These are phyloP conservation scores for Tetrapisispora pingtungensis DNA, from an alignment of 805 yeast genomes.

Conservation along the genomic window DNA sequence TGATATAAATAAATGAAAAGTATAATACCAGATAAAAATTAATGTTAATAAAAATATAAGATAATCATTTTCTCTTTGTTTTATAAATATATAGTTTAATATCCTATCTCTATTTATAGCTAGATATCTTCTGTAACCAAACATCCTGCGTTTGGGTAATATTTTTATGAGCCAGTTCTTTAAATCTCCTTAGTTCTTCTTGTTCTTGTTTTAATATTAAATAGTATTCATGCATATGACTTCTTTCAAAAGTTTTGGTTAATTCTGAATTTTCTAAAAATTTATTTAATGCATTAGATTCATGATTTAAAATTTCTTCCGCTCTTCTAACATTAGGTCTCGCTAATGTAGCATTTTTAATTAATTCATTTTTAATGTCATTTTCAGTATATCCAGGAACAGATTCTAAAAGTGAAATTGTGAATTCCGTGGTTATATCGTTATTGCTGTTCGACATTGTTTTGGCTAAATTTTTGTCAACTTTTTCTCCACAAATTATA, in stretches of 20 bases:
- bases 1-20: no score
- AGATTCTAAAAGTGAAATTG: constrained; percentile 2
- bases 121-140: not conserved
- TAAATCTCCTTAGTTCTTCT: not conserved
- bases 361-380: constrained; percentile 4
- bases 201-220: constrained; percentile 12
- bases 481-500: constrained; percentile 16
- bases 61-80: no score
- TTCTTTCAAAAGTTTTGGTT: constrained; percentile 12
- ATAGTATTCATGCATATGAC: constrained; percentile 16
- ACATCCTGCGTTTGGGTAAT: not conserved
- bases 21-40: no score
- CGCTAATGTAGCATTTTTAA: not conserved
- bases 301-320: constrained; percentile 14
- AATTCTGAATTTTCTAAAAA: constrained; percentile 17
- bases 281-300: constrained; percentile 10
- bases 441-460: not conserved
- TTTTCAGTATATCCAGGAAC: constrained; percentile 12
- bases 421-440: not conserved
- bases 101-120: not conserved
- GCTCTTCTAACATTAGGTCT: constrained; percentile 15
- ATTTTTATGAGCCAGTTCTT: constrained; percentile 3
- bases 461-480: not conserved
- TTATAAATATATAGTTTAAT: no score
- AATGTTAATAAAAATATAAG: no score